Evolutionary conservation across 371 early-diverging fungal genomes (phyloP).

Genomic region (Mucor lusitanicus): DNA sequence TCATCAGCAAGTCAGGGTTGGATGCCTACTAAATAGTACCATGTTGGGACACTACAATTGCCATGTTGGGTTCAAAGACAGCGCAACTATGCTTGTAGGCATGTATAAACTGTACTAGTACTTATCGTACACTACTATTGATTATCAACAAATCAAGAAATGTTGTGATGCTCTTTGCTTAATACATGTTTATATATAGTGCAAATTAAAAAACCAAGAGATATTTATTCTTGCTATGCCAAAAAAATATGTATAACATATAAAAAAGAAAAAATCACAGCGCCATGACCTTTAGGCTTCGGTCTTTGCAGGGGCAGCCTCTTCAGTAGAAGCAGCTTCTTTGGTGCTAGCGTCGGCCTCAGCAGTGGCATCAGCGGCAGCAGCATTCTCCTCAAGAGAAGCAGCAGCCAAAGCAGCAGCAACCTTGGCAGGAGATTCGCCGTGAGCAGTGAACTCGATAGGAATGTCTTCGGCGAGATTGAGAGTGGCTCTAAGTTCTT

Average conservation of each 20-base stretch:
- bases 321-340: slow-evolving; percentile 3
- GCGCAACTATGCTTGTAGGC: no score
- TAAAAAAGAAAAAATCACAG: not conserved
- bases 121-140: no score
- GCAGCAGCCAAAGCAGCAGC: slow-evolving; percentile 28
- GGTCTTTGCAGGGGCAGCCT: slow-evolving; percentile 1
- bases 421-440: slow-evolving; percentile 39
- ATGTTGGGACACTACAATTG: no score
- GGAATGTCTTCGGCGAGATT: slow-evolving; percentile 40
- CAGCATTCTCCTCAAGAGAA: slow-evolving; percentile 19
- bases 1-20: no score
- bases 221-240: not conserved
- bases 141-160: not conserved
- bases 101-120: no score
- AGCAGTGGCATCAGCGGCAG: slow-evolving; percentile 1
- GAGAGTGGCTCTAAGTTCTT: slow-evolving; percentile 58
- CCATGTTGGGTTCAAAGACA: no score
- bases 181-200: no score
- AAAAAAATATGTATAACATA: not conserved
- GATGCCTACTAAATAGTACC: no score
- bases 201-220: not conserved
- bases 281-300: slow-evolving; percentile 3
- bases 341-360: slow-evolving; percentile 5
- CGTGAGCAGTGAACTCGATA: slow-evolving; percentile 51
- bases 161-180: not conserved